Evolutionary conservation across 1,284 basidiomycete genomes (phyloP).

Genomic region (Lentinula novae-zelandiae): DNA sequence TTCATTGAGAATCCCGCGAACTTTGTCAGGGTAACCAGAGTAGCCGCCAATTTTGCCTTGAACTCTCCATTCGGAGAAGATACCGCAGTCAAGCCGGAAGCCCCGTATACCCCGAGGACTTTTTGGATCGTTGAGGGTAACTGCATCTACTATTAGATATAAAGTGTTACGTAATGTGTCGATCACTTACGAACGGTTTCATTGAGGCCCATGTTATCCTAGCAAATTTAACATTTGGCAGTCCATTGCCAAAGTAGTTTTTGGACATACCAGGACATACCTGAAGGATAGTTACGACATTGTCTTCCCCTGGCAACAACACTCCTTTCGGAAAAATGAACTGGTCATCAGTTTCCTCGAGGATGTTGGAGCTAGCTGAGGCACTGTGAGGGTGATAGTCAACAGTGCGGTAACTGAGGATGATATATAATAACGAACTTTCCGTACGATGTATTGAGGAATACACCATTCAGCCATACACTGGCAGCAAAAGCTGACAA

Average conservation of each 20-base stretch:
- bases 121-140: constrained; percentile 40
- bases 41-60: constrained; percentile 82
- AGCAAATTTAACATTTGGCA: neutral
- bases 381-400: constrained; percentile 36
- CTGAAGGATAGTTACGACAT: constrained; percentile 74
- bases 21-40: constrained; percentile 63
- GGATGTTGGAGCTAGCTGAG: constrained; percentile 52
- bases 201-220: constrained; percentile 57
- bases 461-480: constrained; percentile 72
- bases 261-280: constrained; percentile 25
- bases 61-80: constrained; percentile 71
- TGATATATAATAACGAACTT: constrained; percentile 42
- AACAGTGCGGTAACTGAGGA: neutral
- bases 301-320: constrained; percentile 49
- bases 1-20: constrained; percentile 58
- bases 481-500: constrained; percentile 67
- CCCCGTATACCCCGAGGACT: constrained; percentile 80
- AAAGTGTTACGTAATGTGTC: neutral
- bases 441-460: constrained; percentile 68
- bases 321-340: constrained; percentile 59
- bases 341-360: constrained; percentile 60
- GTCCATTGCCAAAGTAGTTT: neutral
- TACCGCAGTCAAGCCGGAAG: constrained; percentile 57
- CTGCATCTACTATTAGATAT: constrained; percentile 16
- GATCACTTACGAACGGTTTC: constrained; percentile 45